Percentiles rank a stretch among this genome's conserved stretches.
These are phyloP conservation scores for Clonostachys sp. DNA, from an alignment of 2,329 filamentous ascomycete species.

Conservation along the genomic window DNA sequence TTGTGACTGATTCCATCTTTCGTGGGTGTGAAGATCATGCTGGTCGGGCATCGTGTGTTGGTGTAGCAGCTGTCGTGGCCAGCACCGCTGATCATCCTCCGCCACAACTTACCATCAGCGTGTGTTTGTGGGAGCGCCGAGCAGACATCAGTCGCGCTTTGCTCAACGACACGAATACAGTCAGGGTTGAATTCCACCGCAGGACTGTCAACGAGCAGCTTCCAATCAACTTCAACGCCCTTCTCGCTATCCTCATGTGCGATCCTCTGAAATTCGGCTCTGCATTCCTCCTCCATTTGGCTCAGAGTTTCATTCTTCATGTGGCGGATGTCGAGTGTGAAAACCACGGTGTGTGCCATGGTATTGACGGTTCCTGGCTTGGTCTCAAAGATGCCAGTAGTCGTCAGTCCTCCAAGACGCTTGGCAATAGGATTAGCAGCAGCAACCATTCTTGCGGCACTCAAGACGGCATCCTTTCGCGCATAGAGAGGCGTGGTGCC, in stretches of 20 bases:
- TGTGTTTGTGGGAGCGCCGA: slow-evolving; percentile 14
- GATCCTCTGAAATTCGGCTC: slow-evolving; percentile 36
- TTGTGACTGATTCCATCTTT: slow-evolving; percentile 23
- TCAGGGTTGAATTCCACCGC: slow-evolving; percentile 57
- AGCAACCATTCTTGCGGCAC: slow-evolving; percentile 17
- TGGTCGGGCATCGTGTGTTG: slow-evolving; percentile 17
- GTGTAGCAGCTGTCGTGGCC: slow-evolving; percentile 25
- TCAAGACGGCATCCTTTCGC: slow-evolving; percentile 20
- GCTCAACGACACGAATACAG: slow-evolving; percentile 55
- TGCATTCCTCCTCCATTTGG: slow-evolving; percentile 40
- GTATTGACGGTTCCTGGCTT: slow-evolving; percentile 64
- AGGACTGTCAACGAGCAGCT: slow-evolving; percentile 49
- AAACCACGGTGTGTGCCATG: slow-evolving; percentile 59
- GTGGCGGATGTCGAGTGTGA: slow-evolving; percentile 61
- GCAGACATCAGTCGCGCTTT: slow-evolving; percentile 47
- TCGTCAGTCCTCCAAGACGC: slow-evolving; percentile 13
- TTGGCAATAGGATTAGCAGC: slow-evolving; percentile 16
- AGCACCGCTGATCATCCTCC: slow-evolving; percentile 19
- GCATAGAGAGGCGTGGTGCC: slow-evolving; percentile 19
- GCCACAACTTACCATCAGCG: slow-evolving; percentile 16
- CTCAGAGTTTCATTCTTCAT: slow-evolving; percentile 47
- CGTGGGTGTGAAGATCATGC: slow-evolving; percentile 25
- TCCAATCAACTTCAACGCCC: slow-evolving; percentile 52
- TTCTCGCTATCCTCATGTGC: slow-evolving; percentile 43
- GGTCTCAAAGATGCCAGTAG: slow-evolving; percentile 16